Evolutionary conservation across 352 stramenopile genomes (phyloP), one percentile per base, ranked within the genome.

Genomic region (Globisporangium emineosum): DNA sequence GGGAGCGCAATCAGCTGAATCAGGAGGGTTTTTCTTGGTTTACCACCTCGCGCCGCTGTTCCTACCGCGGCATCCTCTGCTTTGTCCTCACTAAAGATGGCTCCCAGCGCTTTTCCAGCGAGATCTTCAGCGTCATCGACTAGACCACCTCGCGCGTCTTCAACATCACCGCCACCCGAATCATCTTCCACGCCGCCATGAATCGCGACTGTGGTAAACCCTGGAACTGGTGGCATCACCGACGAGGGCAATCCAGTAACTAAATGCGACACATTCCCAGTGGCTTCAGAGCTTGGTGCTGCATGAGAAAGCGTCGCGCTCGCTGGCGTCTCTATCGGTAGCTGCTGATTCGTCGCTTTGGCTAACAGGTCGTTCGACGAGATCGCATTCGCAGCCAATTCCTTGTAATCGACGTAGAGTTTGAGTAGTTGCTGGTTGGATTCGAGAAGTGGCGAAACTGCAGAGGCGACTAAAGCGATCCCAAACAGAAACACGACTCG

Each of bases 401-500:
- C 77, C 8, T 72, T 66, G 51, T 83, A 86, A 10, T 83, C 73
- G 8, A 86, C 69, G 37, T 88, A 88, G 10, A 68, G 66, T 53
- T 83, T 78, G 53, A 88, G 77, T 17, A 73, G 42, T 17, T 86
- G 77, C 49, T 86, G 71, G 40, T 86, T 85, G 19, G 86, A 75
- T 62, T 88, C 79, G 8, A 88, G 57, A 10, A 82, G 2, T 3
- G 79, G 77, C 0, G 77, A 64, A 0, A 86, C 72, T 0, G 73
- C 54, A 2, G 79, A 67, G 1, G 77, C 69, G 23, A 85, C 70
- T 12, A 88, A 60, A 2, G 75, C 75, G 30, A 75, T 70, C 0
- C 64, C 64, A 13, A 83, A 76, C 3, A 78, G 57, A 0, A 71
- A 23, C n/a, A n/a, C n/a, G n/a, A n/a, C n/a, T n/a, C n/a, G n/a